Base-by-base conservation (phyloP, 2,329 filamentous ascomycete genomes). In the Lomentospora prolificans region DNA sequence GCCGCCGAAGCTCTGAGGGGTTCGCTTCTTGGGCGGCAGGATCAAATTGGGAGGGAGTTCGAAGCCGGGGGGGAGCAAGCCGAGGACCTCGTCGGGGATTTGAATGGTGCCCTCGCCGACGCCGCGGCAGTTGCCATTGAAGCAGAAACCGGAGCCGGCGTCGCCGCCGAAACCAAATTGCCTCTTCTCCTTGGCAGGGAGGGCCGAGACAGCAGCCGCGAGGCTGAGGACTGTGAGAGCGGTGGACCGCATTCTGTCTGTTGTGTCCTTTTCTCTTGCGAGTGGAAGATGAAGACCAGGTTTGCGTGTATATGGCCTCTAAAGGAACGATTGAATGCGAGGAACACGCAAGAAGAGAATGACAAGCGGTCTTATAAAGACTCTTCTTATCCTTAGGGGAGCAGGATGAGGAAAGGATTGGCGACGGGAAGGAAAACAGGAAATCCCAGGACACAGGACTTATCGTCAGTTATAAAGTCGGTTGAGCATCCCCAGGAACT, bases 151-250 rank as follows among this genome's bases (percentile, higher is more conserved):
- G 31, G 24, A n/a, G 31, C 28, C 51, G 50, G 12, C 50, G 33
- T 53, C 55, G 28, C 6, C 24, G 51, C 51, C 51, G n/a, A 54
- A 8, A 9, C 14, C 8, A 25, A 52, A 39, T 24, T 53, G 55
- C 25, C 50, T 17, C 55, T 33, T 53, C 24, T 56, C 55, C 24
- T 14, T 19, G 10, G 28, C 22, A 24, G 55, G 55, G 55, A 57
- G 39, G 51, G 55, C 55, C 19, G 52, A 50, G 19, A 41, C 25
- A 12, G 51, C 51, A 22, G 51, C 55, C 33, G 41, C 31, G 3
- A 57, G 55, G 51, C 51, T 30, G 28, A 57, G 31, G n/a, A 57
- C 5, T 19, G 55, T 51, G 5, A 57, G n/a, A 27, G 39, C 9
- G 50, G 31, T 50, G 30, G 50, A 25, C 41, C 39, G 33, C 55